Evolutionary conservation across 805 yeast species (phyloP), one percentile per base, ranked within the genome.

Genomic region (Grigorovia humatica): DNA sequence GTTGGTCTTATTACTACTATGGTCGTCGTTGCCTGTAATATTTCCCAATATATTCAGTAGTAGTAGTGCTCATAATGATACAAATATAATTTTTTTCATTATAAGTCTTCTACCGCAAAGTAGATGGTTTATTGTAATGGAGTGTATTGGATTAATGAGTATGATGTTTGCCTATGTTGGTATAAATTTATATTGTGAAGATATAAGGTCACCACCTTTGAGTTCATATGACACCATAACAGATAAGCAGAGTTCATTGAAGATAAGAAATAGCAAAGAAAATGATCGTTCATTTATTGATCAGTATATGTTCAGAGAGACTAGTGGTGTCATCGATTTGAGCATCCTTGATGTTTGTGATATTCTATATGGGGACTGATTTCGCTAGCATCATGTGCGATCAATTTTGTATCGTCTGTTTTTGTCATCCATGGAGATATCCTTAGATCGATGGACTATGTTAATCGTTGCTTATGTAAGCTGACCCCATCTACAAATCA

Each of bases 121-220:
- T 57, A 85, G 90, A 82, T 93, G 98, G 99, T 83, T 95, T 1
- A 63, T 86, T 40, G 85, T 88, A 1, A 66, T 86, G 2, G 96
- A 96, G 4, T 74, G 87, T 13, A 79, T 79, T 57, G 74, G 83
- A 5, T 68, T 91, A 32, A 80, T 87, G 75, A 65, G 75, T 11
- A 82, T 90, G 88, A 68, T 82, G 17, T 89, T 79, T 61, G 77
- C 76, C 0, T 91, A 90, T 64, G 71, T 85, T 1, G 87, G 82
- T 9, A 67, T 90, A 44, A 81, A 82, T 1, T 66, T 81, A 43
- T 88, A 85, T 71, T 86, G 87, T 59, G 78, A 80, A n/a, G 97
- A 91, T 62, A 75, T 81, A 15, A 74, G 81, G 57, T 84, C 96
- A 0, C 71, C 76, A 1, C 70, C 74, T 2, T 68, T 87, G 46